Evolutionary conservation across 164 flowering plant species (phyloP).

Genomic region (Vitis vinifera): ASM3070453v1 NC_081813.1:11079001-11079500

Average conservation of each 20-base stretch:
- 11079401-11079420: background rate
- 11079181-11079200: slow-evolving; percentile 8
- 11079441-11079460: background rate
- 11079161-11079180: slow-evolving; percentile 15
- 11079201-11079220: slow-evolving; percentile 4
- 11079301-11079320: slow-evolving; percentile 3
- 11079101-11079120: slow-evolving; percentile 18
- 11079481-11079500: slow-evolving; percentile 7
- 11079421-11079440: too few species aligned
- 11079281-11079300: slow-evolving; percentile 12
- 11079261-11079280: background rate
- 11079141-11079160: slow-evolving; percentile 18
- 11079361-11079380: slow-evolving; percentile 1
- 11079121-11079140: slow-evolving; percentile 15
- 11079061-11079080: slow-evolving; percentile 12
- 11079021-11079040: slow-evolving; percentile 9
- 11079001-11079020: slow-evolving; percentile 26
- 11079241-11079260: slow-evolving; percentile 14
- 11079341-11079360: slow-evolving; percentile 1
- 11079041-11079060: slow-evolving; percentile 15
- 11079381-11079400: slow-evolving; percentile 5
- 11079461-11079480: slow-evolving; percentile 3
- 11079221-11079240: slow-evolving; percentile 21
- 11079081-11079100: slow-evolving; percentile 22
- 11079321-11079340: background rate